phyloP scores from a whole-genome alignment of 208 protist species.

The Acanthamoeba polyphaga region DNA sequence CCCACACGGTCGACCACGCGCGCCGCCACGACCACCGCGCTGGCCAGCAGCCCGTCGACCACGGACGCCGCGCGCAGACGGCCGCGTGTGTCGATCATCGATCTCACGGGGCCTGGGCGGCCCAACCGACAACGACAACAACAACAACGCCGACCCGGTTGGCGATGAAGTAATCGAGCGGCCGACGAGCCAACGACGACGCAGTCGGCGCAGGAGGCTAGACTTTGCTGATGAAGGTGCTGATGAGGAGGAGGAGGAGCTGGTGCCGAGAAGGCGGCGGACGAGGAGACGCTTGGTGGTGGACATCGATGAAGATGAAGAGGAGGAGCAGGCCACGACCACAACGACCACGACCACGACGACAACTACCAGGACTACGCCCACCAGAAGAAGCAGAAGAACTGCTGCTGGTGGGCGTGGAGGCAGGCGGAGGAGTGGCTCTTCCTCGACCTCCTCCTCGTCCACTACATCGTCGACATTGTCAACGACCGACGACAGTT shows the following conservation, averaged over 20 bases:
- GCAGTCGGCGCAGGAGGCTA: too few relatives aligned
- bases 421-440: too few relatives aligned
- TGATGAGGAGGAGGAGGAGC: too few relatives aligned
- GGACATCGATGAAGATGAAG: background rate
- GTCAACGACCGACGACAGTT: background rate
- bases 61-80: background rate
- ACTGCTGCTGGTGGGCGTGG: too few relatives aligned
- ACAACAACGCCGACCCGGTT: too few relatives aligned
- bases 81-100: background rate
- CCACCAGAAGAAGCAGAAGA: too few relatives aligned
- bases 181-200: background rate
- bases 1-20: too few relatives aligned
- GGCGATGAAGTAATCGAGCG: background rate
- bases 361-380: too few relatives aligned
- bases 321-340: too few relatives aligned
- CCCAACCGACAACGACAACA: background rate
- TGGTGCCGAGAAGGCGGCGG: background rate
- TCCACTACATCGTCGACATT: background rate
- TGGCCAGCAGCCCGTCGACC: background rate
- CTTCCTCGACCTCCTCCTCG: background rate
- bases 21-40: background rate
- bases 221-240: background rate
- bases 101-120: background rate
- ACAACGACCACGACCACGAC: too few relatives aligned
- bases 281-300: background rate